Evolutionary conservation across 768 basidiomycete genomes (phyloP).

Genomic region (Macrolepiota albuminosa): DNA sequence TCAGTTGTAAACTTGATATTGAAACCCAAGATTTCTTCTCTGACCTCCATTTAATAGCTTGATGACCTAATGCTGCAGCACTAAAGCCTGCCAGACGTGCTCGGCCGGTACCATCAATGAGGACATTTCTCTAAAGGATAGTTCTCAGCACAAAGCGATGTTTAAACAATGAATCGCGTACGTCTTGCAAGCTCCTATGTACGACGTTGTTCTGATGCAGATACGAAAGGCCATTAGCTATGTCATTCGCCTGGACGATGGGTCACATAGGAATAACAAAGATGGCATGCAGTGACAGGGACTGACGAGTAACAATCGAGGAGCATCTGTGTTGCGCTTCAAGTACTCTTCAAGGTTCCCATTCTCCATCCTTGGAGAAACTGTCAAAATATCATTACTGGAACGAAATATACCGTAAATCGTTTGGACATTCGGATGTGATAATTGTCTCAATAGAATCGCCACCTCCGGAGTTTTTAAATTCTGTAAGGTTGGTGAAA

Average conservation of each 20-base stretch:
- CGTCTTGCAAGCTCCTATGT: background rate
- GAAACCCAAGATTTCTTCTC: too few species aligned
- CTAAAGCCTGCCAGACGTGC: conserved; percentile 3
- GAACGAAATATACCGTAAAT: background rate
- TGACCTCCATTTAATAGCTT: too few species aligned
- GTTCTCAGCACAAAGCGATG: too few species aligned
- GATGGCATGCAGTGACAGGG: background rate
- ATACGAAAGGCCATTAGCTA: background rate
- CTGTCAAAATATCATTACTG: background rate
- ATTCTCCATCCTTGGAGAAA: background rate
- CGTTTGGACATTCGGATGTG: background rate
- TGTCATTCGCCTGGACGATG: background rate
- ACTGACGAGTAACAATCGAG: background rate
- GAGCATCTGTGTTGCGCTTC: background rate
- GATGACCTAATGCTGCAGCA: background rate
- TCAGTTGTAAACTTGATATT: too few species aligned
- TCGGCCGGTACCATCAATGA: background rate
- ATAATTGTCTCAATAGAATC: background rate
- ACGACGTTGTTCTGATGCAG: background rate
- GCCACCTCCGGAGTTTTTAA: background rate
- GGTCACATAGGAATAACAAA: background rate
- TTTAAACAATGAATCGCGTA: background rate
- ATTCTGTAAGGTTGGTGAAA: background rate
- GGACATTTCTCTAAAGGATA: background rate
- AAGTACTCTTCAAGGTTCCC: background rate